Base-by-base conservation (phyloP, 2,329 filamentous ascomycete species). In the Colletotrichum melonis region DNA sequence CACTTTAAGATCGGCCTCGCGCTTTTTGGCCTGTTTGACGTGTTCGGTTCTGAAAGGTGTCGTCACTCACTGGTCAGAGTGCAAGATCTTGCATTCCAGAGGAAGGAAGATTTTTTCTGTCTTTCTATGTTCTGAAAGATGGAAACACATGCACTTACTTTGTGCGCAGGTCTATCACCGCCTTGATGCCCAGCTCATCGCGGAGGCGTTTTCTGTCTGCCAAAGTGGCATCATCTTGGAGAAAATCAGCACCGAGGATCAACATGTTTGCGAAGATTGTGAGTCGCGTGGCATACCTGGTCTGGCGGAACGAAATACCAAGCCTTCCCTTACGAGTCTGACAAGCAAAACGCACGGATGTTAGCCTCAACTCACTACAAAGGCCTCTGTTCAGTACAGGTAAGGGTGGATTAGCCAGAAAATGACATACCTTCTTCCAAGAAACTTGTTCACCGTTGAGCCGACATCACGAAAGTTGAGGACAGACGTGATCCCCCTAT, bases 401-500 rank as follows among this genome's bases (percentile, higher is more conserved):
- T 35, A 12, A 35, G 32, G 26, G n/a, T 30, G 14, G 26, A 24
- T 28, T 8, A 57, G 30, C 32, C 22, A 57, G 52, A 46, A 26
- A 19, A 52, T 26, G 49, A 78, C 84, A 76, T 84, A 91, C 91
- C 86, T 88, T 75, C 84, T 84, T 28, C 87, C 87, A 5, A 90
- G 81, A 74, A 88, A 88, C 30, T 82, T 79, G 77, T 95, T 95
- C 76, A 94, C 86, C 0, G 90, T 91, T 75, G 86, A 84, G 54
- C 92, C 93, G 56, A 95, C 91, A 85, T 96, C 94, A 70, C 94
- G 90, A 79, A 95, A 94, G 81, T 96, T 96, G 77, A 92, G 83
- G 63, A 95, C 87, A 65, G 76, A 75, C 19, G 56, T 75, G 42
- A 76, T 38, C 60, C 69, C 59, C 24, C 52, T 62, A 30, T 42